Base-by-base conservation (phyloP, 768 basidiomycete species). In the Boletales sp. region DNA sequence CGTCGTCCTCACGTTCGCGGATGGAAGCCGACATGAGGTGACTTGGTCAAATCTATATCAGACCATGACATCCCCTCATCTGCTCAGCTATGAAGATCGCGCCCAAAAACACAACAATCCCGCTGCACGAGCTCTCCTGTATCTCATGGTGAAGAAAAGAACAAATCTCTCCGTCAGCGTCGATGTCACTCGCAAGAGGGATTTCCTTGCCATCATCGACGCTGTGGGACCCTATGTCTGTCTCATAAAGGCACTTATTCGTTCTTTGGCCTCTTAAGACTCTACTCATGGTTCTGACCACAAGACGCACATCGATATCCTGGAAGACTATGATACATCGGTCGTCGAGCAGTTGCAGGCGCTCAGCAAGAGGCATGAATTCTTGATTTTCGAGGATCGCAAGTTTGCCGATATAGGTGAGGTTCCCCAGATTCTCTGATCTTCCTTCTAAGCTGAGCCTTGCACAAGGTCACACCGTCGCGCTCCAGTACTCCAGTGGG, bases 331-430 rank as follows among this genome's bases (percentile, higher is more conserved):
- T 67, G 82, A 93, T 40, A 68, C 72, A 10, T 78, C 77, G 8
- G 70, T 97, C 41, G 81, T 94, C 49, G 73, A 81, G 37, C 74
- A 77, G 39, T 75, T 99, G 37, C 77, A 82, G 52, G 74, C 75
- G 33, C 80, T 98, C 8, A 84, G 86, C 62, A 62, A 70, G 41
- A 86, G 88, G 65, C 83, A 96, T 55, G 91, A 96, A 62, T 99
- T 98, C 72, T 68, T 95, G 46, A 94, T 97, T 59, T 99, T 98
- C 59, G 96, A 98, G 72, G 96, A 99, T 73, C 78, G 96, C 57
- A 99, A 99, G 70, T 99, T 99, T 61, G 95, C 96, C 5, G 96
- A 99, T 69, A 98, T 99, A 46, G 95, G 95, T 94, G 55, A 60
- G 79, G 58, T 32, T 13, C 45, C 15, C 8, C 41, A 17, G 14